Evolutionary conservation across 1,284 basidiomycete genomes (phyloP), one percentile per base, ranked within the genome.

Genomic region (Apiotrichum brassicae): DNA sequence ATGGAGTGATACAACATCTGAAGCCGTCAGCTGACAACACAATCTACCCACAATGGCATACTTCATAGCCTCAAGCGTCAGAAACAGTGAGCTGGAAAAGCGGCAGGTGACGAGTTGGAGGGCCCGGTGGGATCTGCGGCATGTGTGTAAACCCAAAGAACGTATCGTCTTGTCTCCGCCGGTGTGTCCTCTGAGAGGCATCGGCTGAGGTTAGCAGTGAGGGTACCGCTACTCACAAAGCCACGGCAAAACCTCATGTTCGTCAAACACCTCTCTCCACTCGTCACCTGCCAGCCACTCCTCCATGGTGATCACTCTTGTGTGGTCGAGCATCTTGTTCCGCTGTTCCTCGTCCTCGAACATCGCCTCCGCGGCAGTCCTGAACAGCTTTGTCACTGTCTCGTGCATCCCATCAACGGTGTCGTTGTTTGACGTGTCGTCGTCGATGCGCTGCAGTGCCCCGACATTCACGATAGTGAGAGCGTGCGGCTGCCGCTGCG

Each of bases 251-350:
- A 53, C 25, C 32, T 52, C 46, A 8, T 34, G 33, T 20, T 41
- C n/a, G 12, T 51, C 42, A 20, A 49, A 48, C 18, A 45, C 45
- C n/a, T 51, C 45, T 14, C 32, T 39, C 39, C 33, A 42, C 18
- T 43, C 18, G 23, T 16, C 26, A 12, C 33, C 43, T 11, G 26
- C 39, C 16, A 43, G 41, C 37, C 59, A 46, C 38, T 63, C 59
- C 20, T 57, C 43, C 33, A 54, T 51, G 2, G 34, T 32, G 25
- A 49, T 2, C 14, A 42, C 39, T 4, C 37, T 4, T 22, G 53
- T 33, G 4, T 36, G 49, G 32, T 59, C 58, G 35, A 63, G 28
- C 13, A 35, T 32, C 8, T 6, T 11, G 16, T 32, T 19, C 11
- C 40, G 19, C 24, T 11, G 11, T 12, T 22, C 40, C 13, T 42